These are phyloP conservation scores for Reutealis trisperma DNA, from an alignment of 345 rosid genomes.

Conservation along the genomic window DNA sequence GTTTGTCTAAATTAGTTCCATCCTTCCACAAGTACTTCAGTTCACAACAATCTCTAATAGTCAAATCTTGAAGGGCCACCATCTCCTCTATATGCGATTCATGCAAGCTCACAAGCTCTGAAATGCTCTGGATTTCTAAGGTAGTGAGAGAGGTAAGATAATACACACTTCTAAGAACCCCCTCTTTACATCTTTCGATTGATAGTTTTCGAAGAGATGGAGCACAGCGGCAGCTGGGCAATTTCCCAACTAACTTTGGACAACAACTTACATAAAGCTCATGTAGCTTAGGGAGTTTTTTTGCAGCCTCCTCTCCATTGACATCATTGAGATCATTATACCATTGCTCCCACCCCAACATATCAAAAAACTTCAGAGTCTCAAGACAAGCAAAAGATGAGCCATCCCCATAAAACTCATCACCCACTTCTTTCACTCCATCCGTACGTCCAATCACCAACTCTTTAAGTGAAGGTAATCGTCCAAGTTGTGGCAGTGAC, in stretches of 20 bases:
- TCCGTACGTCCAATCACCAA: neutral
- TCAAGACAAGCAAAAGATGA: too few species aligned
- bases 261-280: neutral
- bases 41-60: neutral
- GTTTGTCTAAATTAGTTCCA: neutral
- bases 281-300: neutral
- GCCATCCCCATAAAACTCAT: too few species aligned
- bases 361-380: neutral
- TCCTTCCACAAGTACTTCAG: conserved; percentile 8
- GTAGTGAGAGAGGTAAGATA: conserved; percentile 11
- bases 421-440: too few species aligned
- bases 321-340: neutral
- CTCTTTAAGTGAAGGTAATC: neutral
- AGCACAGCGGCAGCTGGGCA: neutral
- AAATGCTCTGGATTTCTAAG: neutral
- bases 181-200: neutral
- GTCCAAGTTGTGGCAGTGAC: neutral
- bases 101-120: neutral
- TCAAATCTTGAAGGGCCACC: conserved; percentile 1
- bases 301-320: neutral
- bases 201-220: neutral
- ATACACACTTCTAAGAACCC: neutral
- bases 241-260: neutral
- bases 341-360: conserved; percentile 22
- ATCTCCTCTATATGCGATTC: neutral